Conservation (phyloP, 306 rosid species). For the Medicago ruthenica region DNA sequence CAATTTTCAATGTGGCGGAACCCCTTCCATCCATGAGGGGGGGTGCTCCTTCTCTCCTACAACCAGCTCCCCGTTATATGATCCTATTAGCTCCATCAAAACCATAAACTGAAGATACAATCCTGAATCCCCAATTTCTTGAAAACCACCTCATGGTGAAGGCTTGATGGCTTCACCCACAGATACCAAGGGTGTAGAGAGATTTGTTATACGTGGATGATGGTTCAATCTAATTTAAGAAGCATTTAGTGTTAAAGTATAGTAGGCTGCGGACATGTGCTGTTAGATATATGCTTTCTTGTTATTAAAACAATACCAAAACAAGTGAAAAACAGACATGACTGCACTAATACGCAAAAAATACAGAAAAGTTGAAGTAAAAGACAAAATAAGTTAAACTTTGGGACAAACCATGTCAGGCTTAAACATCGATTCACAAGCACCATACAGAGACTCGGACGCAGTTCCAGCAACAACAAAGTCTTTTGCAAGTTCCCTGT, state of each 20-base stretch:
- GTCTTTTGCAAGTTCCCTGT: conserved; percentile 97
- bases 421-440: conserved; percentile 96
- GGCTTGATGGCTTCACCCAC: neutral
- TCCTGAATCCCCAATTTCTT: too few species aligned
- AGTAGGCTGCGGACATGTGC: too few species aligned
- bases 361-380: neutral
- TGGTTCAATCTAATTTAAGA: neutral
- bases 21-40: neutral
- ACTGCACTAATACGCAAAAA: conserved; percentile 20
- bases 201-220: neutral
- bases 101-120: too few species aligned
- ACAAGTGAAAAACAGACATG: conserved; percentile 8
- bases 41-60: neutral
- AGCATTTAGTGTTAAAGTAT: conserved; percentile 22
- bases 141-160: neutral
- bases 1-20: conserved; percentile 1
- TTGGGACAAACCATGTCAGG: conserved; percentile 82
- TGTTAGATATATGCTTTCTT: conserved; percentile 26
- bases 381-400: conserved; percentile 35
- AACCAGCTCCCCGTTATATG: neutral
- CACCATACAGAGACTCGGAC: conserved; percentile 98
- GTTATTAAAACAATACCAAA: conserved; percentile 7
- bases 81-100: too few species aligned
- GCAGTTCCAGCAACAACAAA: conserved; percentile 98
- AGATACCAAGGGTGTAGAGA: neutral